Base-by-base conservation (phyloP, 2,329 filamentous ascomycete species). In the Ceratocystis ficicola region DNA sequence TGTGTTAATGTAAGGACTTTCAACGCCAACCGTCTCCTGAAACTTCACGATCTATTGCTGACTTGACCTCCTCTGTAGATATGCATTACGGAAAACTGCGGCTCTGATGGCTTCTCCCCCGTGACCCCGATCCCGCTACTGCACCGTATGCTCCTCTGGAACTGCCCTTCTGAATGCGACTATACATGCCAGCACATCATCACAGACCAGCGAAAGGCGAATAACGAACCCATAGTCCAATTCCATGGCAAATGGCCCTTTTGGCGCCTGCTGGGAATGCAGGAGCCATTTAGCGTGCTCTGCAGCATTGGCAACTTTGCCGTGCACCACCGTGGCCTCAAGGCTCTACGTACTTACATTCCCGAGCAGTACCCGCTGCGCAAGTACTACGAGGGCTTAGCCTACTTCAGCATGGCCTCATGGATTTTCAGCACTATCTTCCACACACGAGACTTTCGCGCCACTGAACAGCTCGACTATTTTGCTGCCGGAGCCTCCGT, bases 211-310 rank as follows among this genome's bases (percentile, higher is more conserved):
- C 90, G 93, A 69, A 77, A 91, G 70, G 78, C 83, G 30, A 79
- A 82, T 69, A 82, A 84, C 68, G 83, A 84, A 36, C 82, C 86
- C 10, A 76, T 96, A 62, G 86, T 93, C 66, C 94, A 99, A 77
- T 99, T 92, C 80, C 91, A 99, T 78, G 94, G 94, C 41, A 99
- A 99, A 82, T 99, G 94, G 94, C 94, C 94, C 48, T 99, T 99
- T 77, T 81, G 86, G 75, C 89, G 94, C 70, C 82, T 96, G 72
- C 77, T 95, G 65, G 94, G 94, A 74, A 88, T 96, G 79, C 94
- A 99, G 77, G 94, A 99, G 78, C 91, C 93, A 67, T 90, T 92
- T 75, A 91, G 87, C 63, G 93, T 97, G 70, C 79, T 96, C 73
- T 99, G 96, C 81, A 95, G 89, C 70, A 80, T 96, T 63, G 83